Percentiles rank a stretch among this genome's conserved stretches.
phyloP scores from a whole-genome alignment of 2,329 filamentous ascomycete species.

The Fusarium ambrosium region DNA sequence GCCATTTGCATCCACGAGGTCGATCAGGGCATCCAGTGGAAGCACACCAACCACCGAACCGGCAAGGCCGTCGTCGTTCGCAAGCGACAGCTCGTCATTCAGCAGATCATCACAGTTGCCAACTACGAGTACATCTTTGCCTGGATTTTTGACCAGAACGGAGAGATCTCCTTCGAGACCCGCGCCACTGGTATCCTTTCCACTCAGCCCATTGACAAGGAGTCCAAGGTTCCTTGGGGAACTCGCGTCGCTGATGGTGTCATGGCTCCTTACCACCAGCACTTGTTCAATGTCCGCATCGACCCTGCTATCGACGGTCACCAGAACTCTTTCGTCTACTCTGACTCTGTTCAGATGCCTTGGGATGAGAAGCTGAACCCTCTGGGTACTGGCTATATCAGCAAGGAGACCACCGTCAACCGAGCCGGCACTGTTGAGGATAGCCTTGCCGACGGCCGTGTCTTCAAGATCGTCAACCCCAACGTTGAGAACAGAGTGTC shows the following conservation, averaged over 20 bases:
- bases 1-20: slow-evolving; percentile 30
- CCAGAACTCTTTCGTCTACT: slow-evolving; percentile 52
- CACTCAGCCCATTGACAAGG: slow-evolving; percentile 66
- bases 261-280: slow-evolving; percentile 74
- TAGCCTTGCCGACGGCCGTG: neutral
- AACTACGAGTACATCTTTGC: slow-evolving; percentile 57
- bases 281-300: slow-evolving; percentile 72
- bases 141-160: slow-evolving; percentile 65
- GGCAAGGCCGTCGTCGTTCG: slow-evolving; percentile 65
- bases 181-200: slow-evolving; percentile 72
- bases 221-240: slow-evolving; percentile 60
- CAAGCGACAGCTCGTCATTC: slow-evolving; percentile 69
- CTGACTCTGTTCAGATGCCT: slow-evolving; percentile 8
- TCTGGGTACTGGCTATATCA: slow-evolving; percentile 55
- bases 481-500: neutral
- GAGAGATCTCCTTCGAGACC: slow-evolving; percentile 67
- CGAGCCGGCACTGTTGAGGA: neutral
- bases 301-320: slow-evolving; percentile 72
- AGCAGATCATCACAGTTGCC: slow-evolving; percentile 72
- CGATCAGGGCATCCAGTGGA: slow-evolving; percentile 29
- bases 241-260: slow-evolving; percentile 71
- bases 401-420: slow-evolving; percentile 37
- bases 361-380: slow-evolving; percentile 44
- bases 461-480: slow-evolving; percentile 1
- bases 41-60: slow-evolving; percentile 30